Evolutionary conservation across 2,329 filamentous ascomycete genomes (phyloP).

Genomic region (Penicillium sp.): DNA sequence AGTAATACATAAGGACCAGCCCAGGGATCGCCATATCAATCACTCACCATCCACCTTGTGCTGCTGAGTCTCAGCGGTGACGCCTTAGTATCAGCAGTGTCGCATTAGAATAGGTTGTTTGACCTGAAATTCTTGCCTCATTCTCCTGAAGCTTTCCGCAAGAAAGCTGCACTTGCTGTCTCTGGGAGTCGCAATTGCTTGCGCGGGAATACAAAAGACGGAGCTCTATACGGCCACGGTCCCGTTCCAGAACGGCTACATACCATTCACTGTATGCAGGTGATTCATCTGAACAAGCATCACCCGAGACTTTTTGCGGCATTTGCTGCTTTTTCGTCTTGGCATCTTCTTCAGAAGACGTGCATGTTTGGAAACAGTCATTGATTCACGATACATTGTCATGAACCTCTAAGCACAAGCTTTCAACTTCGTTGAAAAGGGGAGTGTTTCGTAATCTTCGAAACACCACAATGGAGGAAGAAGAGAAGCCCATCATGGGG

Average conservation of each 20-base stretch:
- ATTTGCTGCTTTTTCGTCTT: neutral
- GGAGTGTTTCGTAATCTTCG: constrained; percentile 2
- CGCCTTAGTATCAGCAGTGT: neutral
- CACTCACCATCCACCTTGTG: constrained; percentile 11
- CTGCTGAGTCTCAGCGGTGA: neutral
- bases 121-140: neutral
- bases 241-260: neutral
- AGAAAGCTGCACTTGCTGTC: neutral
- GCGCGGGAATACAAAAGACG: constrained; percentile 8
- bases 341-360: neutral
- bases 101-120: neutral
- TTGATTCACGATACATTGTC: constrained; percentile 6
- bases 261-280: neutral
- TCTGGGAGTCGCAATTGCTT: neutral
- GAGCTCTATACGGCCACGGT: constrained; percentile 6
- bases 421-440: neutral
- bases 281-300: neutral
- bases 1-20: constrained; percentile 14
- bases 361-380: constrained; percentile 3
- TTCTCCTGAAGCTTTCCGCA: neutral
- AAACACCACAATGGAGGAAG: constrained; percentile 30
- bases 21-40: constrained; percentile 23
- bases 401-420: constrained; percentile 12
- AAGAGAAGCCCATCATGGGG: constrained; percentile 43
- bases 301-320: neutral